These are phyloP conservation scores for Zoysia pacifica DNA, from an alignment of 176 grass and related monocot species.

Conservation along the genomic window DNA sequence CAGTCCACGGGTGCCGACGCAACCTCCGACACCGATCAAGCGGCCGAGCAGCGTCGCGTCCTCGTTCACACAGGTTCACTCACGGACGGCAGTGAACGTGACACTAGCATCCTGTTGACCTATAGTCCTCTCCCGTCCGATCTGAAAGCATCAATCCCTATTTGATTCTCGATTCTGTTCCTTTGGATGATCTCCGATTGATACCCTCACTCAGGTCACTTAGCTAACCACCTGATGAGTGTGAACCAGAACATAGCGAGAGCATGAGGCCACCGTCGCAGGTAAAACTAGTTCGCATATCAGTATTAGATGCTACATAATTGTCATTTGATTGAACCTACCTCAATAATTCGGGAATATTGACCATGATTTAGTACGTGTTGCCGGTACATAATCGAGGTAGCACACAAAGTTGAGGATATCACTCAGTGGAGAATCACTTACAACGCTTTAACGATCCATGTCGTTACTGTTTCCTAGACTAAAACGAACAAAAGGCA, in stretches of 20 bases:
- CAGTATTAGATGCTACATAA: slow-evolving; percentile 24
- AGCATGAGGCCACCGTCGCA: neutral
- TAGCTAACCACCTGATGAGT: neutral
- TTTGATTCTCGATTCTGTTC: neutral
- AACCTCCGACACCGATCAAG: slow-evolving; percentile 33
- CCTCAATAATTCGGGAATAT: slow-evolving; percentile 29
- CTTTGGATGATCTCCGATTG: neutral
- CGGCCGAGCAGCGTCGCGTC: neutral
- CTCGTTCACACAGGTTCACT: slow-evolving; percentile 17
- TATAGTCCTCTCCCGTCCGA: neutral
- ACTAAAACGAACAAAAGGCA: neutral
- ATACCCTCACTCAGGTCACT: neutral
- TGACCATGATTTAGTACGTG: neutral
- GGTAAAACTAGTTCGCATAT: neutral
- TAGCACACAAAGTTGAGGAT: neutral
- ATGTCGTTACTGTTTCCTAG: neutral
- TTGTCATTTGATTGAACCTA: neutral
- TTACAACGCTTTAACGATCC: neutral
- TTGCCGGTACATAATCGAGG: neutral
- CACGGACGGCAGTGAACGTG: slow-evolving; percentile 26
- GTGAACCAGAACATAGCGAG: slow-evolving; percentile 11
- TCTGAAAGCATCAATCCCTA: neutral
- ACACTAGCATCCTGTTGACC: neutral
- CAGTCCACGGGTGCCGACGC: slow-evolving; percentile 47
- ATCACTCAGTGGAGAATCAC: neutral